Conservation (phyloP, 2,329 filamentous ascomycete species). For the Aspergillus sp. region DNA sequence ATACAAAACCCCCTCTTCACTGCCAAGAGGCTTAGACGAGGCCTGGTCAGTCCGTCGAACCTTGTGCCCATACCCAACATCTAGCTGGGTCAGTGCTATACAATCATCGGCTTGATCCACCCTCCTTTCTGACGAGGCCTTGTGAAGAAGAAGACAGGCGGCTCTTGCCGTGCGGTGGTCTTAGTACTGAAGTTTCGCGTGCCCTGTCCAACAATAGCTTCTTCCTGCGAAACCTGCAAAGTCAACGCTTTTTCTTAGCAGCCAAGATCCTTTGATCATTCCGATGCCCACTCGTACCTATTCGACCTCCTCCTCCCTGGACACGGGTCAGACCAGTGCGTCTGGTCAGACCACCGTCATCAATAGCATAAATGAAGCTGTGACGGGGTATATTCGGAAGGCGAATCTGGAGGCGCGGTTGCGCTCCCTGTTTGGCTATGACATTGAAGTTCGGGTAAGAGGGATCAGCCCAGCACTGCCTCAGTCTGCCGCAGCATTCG, state of each 20-base stretch:
- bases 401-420: conserved; percentile 9
- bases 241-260: not conserved
- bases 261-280: not conserved
- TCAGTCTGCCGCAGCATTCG: not conserved
- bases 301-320: not conserved
- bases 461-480: not conserved
- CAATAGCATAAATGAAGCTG: conserved; percentile 5
- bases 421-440: conserved; percentile 4
- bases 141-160: not conserved
- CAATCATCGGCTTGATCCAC: not conserved
- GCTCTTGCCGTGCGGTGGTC: not conserved
- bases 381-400: conserved; percentile 10
- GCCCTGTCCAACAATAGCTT: not conserved
- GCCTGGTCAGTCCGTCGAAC: not conserved
- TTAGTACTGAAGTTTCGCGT: not conserved
- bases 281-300: not conserved
- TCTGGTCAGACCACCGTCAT: not conserved
- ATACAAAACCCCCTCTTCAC: not conserved
- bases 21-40: not conserved
- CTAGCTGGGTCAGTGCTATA: not conserved
- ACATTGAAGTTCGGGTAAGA: conserved; percentile 9
- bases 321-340: not conserved
- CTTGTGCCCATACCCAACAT: not conserved
- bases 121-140: not conserved
- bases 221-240: not conserved